Conservation (phyloP, 768 basidiomycete species). For the Tremella mesenterica region DNA sequence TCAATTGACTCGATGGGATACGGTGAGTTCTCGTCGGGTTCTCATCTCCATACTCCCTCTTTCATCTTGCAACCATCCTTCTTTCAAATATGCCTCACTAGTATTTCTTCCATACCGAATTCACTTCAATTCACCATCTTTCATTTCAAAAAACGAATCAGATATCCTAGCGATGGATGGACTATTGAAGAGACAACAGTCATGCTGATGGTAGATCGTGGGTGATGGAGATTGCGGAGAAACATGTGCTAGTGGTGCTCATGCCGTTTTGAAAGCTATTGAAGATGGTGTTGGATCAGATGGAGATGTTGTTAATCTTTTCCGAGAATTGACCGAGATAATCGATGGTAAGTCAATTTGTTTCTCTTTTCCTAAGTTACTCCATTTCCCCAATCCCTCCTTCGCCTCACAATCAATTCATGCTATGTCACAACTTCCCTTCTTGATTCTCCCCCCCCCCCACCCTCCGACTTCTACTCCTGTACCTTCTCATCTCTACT, state of each 20-base stretch:
- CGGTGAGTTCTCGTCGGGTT: slow-evolving; percentile 22
- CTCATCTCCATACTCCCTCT: too few species aligned
- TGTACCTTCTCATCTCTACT: too few species aligned
- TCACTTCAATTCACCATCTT: background rate
- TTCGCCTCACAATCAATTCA: too few species aligned
- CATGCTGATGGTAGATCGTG: slow-evolving; percentile 36
- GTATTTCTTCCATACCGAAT: too few species aligned
- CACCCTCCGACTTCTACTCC: too few species aligned
- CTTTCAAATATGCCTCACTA: background rate
- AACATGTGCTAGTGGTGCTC: slow-evolving; percentile 37
- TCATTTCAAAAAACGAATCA: background rate
- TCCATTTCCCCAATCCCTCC: too few species aligned
- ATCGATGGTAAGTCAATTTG: slow-evolving; percentile 36
- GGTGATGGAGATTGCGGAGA: slow-evolving; percentile 43
- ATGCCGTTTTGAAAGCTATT: slow-evolving; percentile 29
- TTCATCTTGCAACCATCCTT: too few species aligned
- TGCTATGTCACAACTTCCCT: too few species aligned
- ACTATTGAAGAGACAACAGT: too few species aligned
- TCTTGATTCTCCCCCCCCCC: too few species aligned
- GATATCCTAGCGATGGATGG: too few species aligned
- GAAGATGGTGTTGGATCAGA: slow-evolving; percentile 26
- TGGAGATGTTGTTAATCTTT: slow-evolving; percentile 36
- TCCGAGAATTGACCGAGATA: slow-evolving; percentile 35
- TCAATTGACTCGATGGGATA: slow-evolving; percentile 39
- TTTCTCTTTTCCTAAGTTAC: too few species aligned